These are phyloP conservation scores for Neoboletus subvelutipes DNA, from an alignment of 768 basidiomycete genomes.

Conservation along the genomic window DNA sequence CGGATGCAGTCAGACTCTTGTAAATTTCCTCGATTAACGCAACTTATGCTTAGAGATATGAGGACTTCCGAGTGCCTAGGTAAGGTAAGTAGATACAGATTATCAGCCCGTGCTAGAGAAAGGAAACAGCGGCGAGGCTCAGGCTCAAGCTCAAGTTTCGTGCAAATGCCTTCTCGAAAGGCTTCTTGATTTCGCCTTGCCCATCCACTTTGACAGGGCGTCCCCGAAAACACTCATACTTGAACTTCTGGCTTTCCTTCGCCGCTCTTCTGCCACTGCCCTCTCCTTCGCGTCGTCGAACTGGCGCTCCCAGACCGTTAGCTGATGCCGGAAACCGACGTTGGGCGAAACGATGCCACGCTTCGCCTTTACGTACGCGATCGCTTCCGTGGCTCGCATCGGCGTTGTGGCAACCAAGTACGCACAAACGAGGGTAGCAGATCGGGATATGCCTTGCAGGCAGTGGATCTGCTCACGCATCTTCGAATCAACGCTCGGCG, in stretches of 20 bases:
- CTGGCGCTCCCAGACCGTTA: conserved; percentile 37
- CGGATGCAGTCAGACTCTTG: not conserved
- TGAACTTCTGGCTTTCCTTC: conserved; percentile 10
- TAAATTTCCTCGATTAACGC: too few species aligned
- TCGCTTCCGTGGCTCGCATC: conserved; percentile 53
- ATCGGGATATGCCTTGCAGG: conserved; percentile 71
- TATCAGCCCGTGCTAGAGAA: not conserved
- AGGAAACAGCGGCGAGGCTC: not conserved
- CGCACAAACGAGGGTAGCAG: conserved; percentile 73
- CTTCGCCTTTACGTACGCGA: conserved; percentile 52
- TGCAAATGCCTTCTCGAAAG: not conserved
- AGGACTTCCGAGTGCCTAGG: not conserved
- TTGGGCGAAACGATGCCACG: conserved; percentile 68
- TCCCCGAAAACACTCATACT: conserved; percentile 3
- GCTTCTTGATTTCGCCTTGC: not conserved
- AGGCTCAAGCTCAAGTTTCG: not conserved
- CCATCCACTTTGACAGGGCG: conserved; percentile 20
- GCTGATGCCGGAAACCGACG: conserved; percentile 62
- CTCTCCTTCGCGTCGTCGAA: conserved; percentile 27
- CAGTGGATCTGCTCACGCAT: conserved; percentile 63
- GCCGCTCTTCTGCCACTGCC: conserved; percentile 16
- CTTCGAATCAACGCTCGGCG: not conserved
- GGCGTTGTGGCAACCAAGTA: conserved; percentile 56
- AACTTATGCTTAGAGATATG: not conserved
- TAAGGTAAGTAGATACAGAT: not conserved